These are phyloP conservation scores for Cercospora zeina DNA, from an alignment of 2,329 filamentous ascomycete genomes.

Conservation along the genomic window DNA sequence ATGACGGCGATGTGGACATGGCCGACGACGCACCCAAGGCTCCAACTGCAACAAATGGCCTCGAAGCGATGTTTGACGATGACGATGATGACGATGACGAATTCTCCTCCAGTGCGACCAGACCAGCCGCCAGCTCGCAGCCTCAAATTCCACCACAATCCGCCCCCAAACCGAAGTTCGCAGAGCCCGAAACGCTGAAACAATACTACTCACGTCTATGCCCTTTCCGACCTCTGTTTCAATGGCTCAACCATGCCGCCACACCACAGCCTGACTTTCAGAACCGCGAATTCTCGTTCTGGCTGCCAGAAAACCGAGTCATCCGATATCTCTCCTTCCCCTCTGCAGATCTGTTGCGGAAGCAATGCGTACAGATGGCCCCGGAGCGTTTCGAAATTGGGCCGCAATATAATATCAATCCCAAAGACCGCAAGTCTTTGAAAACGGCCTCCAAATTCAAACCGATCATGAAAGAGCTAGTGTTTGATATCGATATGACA, in stretches of 20 bases:
- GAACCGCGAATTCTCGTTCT: slow-evolving; percentile 94
- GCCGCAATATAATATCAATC: slow-evolving; percentile 93
- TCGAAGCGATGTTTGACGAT: slow-evolving; percentile 63
- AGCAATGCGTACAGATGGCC: slow-evolving; percentile 83
- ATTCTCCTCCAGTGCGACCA: slow-evolving; percentile 57
- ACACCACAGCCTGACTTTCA: slow-evolving; percentile 83
- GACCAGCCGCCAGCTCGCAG: slow-evolving; percentile 47
- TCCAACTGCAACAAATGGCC: slow-evolving; percentile 21
- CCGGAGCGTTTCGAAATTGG: slow-evolving; percentile 97
- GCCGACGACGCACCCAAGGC: slow-evolving; percentile 10
- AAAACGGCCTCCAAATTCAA: slow-evolving; percentile 79
- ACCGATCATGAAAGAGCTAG: slow-evolving; percentile 87
- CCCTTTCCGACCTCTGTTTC: slow-evolving; percentile 90
- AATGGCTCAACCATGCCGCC: slow-evolving; percentile 95
- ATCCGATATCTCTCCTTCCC: slow-evolving; percentile 84
- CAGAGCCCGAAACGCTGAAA: slow-evolving; percentile 81
- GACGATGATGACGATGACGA: slow-evolving; percentile 58
- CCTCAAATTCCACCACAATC: slow-evolving; percentile 22
- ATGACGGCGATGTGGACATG: slow-evolving; percentile 29
- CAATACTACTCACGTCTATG: slow-evolving; percentile 96
- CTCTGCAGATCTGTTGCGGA: slow-evolving; percentile 73
- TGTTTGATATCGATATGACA: slow-evolving; percentile 99
- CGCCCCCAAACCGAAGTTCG: slow-evolving; percentile 42
- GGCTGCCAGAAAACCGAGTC: slow-evolving; percentile 87
- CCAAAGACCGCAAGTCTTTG: slow-evolving; percentile 85